A percentile compares a stretch with the other conserved stretches of the same genome.
These are phyloP conservation scores for Aspergillus pseudonomiae DNA, from an alignment of 2,329 filamentous ascomycete species.

Conservation along the genomic window DNA sequence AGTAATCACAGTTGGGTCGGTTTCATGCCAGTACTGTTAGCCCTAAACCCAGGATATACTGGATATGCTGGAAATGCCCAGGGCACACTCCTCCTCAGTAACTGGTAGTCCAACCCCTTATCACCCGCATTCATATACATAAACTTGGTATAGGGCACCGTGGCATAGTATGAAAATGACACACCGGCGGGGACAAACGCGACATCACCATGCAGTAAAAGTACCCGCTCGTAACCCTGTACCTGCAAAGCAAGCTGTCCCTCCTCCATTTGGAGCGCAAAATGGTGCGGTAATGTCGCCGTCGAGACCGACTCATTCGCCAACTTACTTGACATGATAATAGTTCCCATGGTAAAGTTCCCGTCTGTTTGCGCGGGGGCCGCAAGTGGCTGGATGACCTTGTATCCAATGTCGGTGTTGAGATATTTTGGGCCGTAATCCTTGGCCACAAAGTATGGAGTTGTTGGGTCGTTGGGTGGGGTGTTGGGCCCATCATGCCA, in stretches of 20 bases:
- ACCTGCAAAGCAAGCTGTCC: not conserved
- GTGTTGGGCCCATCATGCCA: not conserved
- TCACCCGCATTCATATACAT: not conserved
- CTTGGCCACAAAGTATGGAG: not conserved
- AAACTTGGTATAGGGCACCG: not conserved
- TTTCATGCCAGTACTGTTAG: not conserved
- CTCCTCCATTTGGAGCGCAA: not conserved
- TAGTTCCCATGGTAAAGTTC: not conserved
- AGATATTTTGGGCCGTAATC: not conserved
- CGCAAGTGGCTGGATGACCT: not conserved
- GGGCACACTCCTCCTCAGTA: not conserved
- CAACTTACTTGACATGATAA: not conserved
- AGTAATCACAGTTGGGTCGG: not conserved
- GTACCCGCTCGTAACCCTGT: not conserved
- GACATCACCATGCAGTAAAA: not conserved
- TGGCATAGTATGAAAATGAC: not conserved
- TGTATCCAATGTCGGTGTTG: not conserved
- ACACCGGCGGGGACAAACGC: not conserved
- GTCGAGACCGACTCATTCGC: not conserved
- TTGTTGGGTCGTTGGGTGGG: not conserved
- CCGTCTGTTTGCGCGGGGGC: not conserved
- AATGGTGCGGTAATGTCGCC: not conserved
- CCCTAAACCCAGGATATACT: not conserved
- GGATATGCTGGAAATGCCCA: not conserved
- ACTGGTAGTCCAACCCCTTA: not conserved